Evolutionary conservation across 129 eudicot species (phyloP), one percentile per base, ranked within the genome.

Genomic region (Centrapalus pauciflorus): DNA sequence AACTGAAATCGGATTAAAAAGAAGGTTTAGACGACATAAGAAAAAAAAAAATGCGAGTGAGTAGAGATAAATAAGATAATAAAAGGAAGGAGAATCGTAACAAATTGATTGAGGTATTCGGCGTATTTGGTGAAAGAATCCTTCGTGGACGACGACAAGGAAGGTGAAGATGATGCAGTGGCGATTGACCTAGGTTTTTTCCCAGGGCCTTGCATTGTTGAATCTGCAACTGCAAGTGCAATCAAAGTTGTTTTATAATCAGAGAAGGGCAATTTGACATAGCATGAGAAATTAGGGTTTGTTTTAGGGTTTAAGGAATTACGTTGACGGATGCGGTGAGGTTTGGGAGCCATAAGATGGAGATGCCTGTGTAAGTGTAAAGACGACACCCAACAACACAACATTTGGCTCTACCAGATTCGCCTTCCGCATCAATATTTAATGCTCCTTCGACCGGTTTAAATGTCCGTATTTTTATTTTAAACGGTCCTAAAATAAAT

Each of bases 51-150:
- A 20, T 55, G 61, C 23, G 61, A 29, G 63, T 0, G n/a, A n/a
- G 24, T 56, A 13, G 35, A n/a, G 38, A 4, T n/a, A n/a, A n/a
- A n/a, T n/a, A n/a, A n/a, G n/a, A n/a, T n/a, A n/a, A 21, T 3
- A 12, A 38, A 38, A 1, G 58, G 55, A 66, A 64, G 29, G 17
- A 48, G 35, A 33, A 74, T 43, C 38, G 55, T 55, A 46, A 93
- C 99, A 12, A 94, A 82, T 10, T 82, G 77, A 72, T 89, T 94
- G 55, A 94, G 87, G 69, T 89, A 89, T 8, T 77, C 85, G 5
- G 97, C 96, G 48, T 86, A 94, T 11, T 65, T 64, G 52, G 83
- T 19, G 64, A 94, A 94, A 1, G 83, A 86, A 1, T 86, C 79
- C 21, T 73, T 78, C 90, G 89, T 78, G 34, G 82, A 50, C 12